Evolutionary conservation across 179 eudicot species (phyloP), one percentile per base, ranked within the genome.

Genomic region (Vitellaria paradoxa): DNA sequence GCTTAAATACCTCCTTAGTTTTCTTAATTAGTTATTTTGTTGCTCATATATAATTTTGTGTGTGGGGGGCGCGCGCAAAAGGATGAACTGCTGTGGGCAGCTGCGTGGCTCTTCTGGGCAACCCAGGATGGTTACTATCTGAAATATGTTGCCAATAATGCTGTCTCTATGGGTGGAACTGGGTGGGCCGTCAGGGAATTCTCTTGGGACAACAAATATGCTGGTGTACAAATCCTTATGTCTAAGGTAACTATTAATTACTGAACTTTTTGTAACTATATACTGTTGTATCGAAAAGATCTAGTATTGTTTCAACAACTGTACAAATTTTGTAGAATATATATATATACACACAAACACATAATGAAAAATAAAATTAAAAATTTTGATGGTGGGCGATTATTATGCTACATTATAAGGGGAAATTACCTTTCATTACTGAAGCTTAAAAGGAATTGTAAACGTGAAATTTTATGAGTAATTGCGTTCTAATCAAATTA

Each of bases 41-140:
- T 50, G 42, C 12, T 9, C 9, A 50, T 49, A 21, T 23, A n/a
- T 75, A 59, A 73, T 68, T 71, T 42, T 42, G 3, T 42, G 45
- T 42, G 45, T 42, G 45, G 0, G 0, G 45, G 45, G 45, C 45
- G 1, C 45, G 45, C 45, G 3, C 45, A 42, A 42, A 64, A 92
- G 97, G 98, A 94, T 80, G 97, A 94, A 60, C 85, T 94, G 23
- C 73, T 94, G 53, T 94, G 98, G 98, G 98, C 91, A 12, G 98
- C 97, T 59, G 83, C 93, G 45, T 94, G 98, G 98, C 90, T 94
- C 47, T 81, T 86, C 81, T 68, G 88, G 73, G 97, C 98, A 62
- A 91, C 94, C n/a, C 83, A 85, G 23, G 88, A 94, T 3, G 86
- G 83, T 18, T 88, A 81, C 78, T 94, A 89, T 74, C 79, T 92